Evolutionary conservation across 1,139 yeast species (phyloP), one percentile per base, ranked within the genome.

Genomic region (Debaryomyces udenii): DNA sequence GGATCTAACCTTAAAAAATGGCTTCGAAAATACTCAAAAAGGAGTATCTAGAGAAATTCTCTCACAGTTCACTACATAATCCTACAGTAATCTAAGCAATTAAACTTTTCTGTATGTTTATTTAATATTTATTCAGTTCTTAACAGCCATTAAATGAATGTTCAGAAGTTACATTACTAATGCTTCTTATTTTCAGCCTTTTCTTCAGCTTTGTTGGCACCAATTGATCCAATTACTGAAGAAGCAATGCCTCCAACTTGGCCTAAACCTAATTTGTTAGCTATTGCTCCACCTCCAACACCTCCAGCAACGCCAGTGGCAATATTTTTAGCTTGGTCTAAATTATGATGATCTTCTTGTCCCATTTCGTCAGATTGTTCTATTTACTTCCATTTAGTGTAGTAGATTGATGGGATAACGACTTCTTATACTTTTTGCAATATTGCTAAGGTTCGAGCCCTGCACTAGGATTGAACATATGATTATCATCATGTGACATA

Each of bases 201-300:
- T 15, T 62, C 61, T 33, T 62, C 68, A 17, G 56, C 66, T 24
- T 57, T 57, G 40, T 57, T 51, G 29, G 68, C 74, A 34, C 57
- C 64, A 22, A 68, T 48, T n/a, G 70, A 61, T 6, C 73, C 73
- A 9, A 59, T 65, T 34, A 68, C 49, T 4, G 70, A 66, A 31
- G 61, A 53, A 11, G 59, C 71, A 37, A 68, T 57, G 42, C 68
- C 73, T 14, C 72, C 71, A 3, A 49, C 68, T 31, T 50, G 52
- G 2, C 74, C 74, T 37, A 64, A 47, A 24, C 54, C 59, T 15
- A 38, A 40, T 10, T 47, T 44, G 29, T 53, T 53, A 15, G 58
- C 61, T 3, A 54, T 45, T 17, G 50, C 43, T 32, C 52, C 50
- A 17, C 55, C 61, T 5, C 55, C 56, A 16, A 55, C 23, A 18